Base-by-base conservation (phyloP, 1,284 basidiomycete species). In the Neolentinus lepideus region DNA sequence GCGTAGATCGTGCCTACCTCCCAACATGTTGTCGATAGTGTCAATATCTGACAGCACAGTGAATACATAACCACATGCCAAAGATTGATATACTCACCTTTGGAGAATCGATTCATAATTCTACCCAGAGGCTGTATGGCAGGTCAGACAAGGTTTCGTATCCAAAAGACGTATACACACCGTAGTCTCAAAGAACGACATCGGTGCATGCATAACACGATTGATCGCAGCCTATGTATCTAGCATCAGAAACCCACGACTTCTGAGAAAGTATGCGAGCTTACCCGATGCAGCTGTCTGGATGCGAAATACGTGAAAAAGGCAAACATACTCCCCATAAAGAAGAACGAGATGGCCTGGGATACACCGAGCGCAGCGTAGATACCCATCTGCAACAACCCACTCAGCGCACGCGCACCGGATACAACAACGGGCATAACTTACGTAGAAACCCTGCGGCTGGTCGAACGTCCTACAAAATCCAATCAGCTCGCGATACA, bases 171-270 rank as follows among this genome's bases (percentile, higher is more conserved):
- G 22, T 50, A 12, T 26, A 61, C 74, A 63, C 60, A 82, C 81
- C 0, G 91, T 94, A 0, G 91, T 93, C 66, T 95, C 93, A 64
- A 93, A 94, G 75, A 93, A 94, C 3, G 82, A 82, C 84, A 92
- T 92, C 0, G 92, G 92, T 0, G 89, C 86, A 61, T 83, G 77
- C 72, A 84, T 79, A 43, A 92, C 77, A 27, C 84, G 77, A 3
- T 73, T 68, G 56, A 90, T 83, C 1, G 88, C 83, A 46, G 67
- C 69, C 74, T 80, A 64, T n/a, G n/a, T n/a, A 19, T 22, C 19
- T 25, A 16, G 48, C 36, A 3, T 12, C 11, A 27, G 10, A 19
- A 38, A 10, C 3, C 31, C 14, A 55, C n/a, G 52, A 31, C 21
- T 29, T 24, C 12, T 35, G 19, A 19, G 35, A 14, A 12, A 29